Percentiles rank a stretch among this genome's conserved stretches.
These are phyloP conservation scores for Avena sativa DNA, from an alignment of 176 grass and related monocot genomes.

Conservation along the genomic window DNA sequence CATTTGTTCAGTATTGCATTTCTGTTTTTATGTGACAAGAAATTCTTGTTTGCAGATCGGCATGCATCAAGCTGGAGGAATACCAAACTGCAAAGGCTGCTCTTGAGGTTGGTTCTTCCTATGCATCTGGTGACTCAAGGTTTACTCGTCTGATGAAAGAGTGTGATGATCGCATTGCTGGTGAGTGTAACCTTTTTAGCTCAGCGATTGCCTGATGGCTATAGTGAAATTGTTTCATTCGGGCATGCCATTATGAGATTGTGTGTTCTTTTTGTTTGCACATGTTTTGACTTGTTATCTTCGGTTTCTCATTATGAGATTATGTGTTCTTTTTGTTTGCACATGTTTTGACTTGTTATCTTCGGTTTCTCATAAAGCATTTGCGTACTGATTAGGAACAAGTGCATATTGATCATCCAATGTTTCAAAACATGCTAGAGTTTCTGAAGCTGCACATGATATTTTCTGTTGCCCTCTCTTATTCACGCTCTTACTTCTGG, in stretches of 20 bases:
- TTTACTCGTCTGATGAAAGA: conserved; percentile 77
- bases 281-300: too few species aligned
- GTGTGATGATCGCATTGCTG: conserved; percentile 77
- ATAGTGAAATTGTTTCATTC: background rate
- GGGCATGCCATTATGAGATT: background rate
- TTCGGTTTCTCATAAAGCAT: too few species aligned
- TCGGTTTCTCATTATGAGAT: too few species aligned
- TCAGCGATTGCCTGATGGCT: background rate
- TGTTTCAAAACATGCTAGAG: background rate
- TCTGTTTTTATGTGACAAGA: conserved; percentile 26
- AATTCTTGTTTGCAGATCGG: conserved; percentile 53
- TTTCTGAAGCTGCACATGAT: conserved; percentile 12
- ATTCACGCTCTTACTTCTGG: background rate
- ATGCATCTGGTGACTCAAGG: conserved; percentile 73
- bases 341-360: too few species aligned
- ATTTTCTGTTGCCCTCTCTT: background rate
- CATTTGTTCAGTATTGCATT: conserved; percentile 16
- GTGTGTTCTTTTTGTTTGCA: too few species aligned
- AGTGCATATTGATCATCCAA: background rate
- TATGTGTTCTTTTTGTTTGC: too few species aligned
- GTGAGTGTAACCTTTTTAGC: conserved; percentile 31
- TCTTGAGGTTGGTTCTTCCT: conserved; percentile 68
- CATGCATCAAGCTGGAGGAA: conserved; percentile 88
- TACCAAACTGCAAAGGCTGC: conserved; percentile 91
- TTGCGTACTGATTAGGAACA: background rate